Conservation (phyloP, 106 monocot species). For the Dendrobium catenatum region DNA sequence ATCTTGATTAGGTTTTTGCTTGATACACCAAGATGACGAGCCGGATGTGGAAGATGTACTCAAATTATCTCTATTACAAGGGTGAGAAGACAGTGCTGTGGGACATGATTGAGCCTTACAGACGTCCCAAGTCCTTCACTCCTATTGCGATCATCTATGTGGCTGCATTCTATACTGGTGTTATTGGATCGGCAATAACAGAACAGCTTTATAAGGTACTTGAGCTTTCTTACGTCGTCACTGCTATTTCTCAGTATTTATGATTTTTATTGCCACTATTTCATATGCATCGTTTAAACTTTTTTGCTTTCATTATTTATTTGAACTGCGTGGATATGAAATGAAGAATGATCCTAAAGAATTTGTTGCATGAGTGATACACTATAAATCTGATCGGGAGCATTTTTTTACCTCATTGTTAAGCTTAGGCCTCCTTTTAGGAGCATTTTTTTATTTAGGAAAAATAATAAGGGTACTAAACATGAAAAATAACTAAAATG, state of each 20-base stretch:
- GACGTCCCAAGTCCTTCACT: constrained; percentile 55
- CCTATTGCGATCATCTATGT: constrained; percentile 49
- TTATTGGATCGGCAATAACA: constrained; percentile 58
- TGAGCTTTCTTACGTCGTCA: not conserved
- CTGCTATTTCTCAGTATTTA: not conserved
- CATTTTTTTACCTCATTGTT: not conserved
- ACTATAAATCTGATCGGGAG: not conserved
- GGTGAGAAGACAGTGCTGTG: constrained; percentile 76
- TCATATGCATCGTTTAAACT: not conserved
- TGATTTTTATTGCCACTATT: not conserved
- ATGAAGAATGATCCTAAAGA: not conserved
- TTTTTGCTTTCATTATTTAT: not conserved
- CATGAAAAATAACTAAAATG: too few species aligned
- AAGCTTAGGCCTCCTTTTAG: not conserved
- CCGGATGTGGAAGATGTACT: constrained; percentile 59
- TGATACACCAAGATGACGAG: constrained; percentile 33
- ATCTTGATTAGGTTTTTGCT: not conserved
- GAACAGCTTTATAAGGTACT: constrained; percentile 73
- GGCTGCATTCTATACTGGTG: constrained; percentile 75
- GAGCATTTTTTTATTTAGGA: not conserved
- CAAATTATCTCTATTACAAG: constrained; percentile 37
- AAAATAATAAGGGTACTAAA: too few species aligned
- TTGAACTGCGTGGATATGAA: not conserved
- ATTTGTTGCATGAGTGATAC: not conserved
- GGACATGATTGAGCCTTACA: constrained; percentile 74